Evolutionary conservation across 441 rosid species (phyloP).

Genomic region (Croton setiger): DNA sequence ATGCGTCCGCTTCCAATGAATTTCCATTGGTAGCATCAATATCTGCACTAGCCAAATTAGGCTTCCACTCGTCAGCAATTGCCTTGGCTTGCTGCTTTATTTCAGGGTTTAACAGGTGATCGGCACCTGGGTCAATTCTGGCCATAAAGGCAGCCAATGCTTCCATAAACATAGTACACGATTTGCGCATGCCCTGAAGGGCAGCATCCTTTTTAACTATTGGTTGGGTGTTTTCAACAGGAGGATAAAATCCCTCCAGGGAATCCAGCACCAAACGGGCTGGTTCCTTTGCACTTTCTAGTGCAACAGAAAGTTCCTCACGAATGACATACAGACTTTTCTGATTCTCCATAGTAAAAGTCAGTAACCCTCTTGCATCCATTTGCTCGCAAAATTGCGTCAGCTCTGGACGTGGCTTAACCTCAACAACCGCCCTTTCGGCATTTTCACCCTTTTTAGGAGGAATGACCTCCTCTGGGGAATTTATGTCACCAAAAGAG

Average conservation of each 20-base stretch:
- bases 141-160: slow-evolving; percentile 65
- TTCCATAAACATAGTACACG: slow-evolving; percentile 90
- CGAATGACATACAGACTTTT: slow-evolving; percentile 70
- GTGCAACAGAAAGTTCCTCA: slow-evolving; percentile 75
- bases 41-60: slow-evolving; percentile 61
- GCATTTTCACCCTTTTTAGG: slow-evolving; percentile 43
- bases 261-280: slow-evolving; percentile 73
- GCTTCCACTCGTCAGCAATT: slow-evolving; percentile 87
- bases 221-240: slow-evolving; percentile 39
- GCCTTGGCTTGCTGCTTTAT: slow-evolving; percentile 72
- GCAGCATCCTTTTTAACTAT: slow-evolving; percentile 78
- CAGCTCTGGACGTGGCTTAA: slow-evolving; percentile 64
- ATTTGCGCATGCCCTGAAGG: slow-evolving; percentile 79
- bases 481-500: slow-evolving; percentile 40
- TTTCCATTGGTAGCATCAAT: slow-evolving; percentile 79
- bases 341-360: slow-evolving; percentile 73
- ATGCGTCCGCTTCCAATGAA: slow-evolving; percentile 94
- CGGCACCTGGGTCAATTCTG: slow-evolving; percentile 46
- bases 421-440: slow-evolving; percentile 43
- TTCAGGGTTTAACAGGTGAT: slow-evolving; percentile 56
- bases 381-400: slow-evolving; percentile 66
- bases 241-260: slow-evolving; percentile 69
- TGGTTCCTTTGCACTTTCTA: slow-evolving; percentile 71
- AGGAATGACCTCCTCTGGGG: slow-evolving; percentile 43
- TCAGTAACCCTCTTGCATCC: slow-evolving; percentile 79